phyloP scores from a whole-genome alignment of 108 stramenopile species.

The Nannochloropsis salina region DNA sequence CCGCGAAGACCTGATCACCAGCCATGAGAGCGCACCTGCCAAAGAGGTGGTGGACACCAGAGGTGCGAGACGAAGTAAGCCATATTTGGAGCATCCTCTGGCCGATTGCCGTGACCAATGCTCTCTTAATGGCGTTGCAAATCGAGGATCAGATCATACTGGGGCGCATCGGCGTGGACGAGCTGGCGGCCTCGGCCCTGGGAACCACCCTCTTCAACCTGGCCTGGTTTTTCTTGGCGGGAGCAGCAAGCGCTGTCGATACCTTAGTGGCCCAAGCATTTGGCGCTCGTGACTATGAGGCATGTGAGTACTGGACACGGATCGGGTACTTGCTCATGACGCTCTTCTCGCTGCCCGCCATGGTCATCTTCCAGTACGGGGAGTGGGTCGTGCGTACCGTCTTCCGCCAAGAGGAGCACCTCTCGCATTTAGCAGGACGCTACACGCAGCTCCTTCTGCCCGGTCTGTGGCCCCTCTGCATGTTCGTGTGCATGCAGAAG shows the following conservation, averaged over 20 bases:
- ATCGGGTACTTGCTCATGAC: conserved; percentile 9
- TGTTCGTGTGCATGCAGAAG: conserved; percentile 12
- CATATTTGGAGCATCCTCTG: conserved; percentile 20
- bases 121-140: conserved; percentile 2
- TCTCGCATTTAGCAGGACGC: not conserved
- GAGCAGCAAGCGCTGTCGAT: not conserved
- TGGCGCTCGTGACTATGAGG: not conserved
- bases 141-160: conserved; percentile 15
- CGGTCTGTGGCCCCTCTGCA: conserved; percentile 3
- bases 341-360: conserved; percentile 4
- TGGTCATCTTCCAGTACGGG: conserved; percentile 18
- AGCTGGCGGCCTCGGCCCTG: not conserved
- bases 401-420: not conserved
- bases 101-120: not conserved
- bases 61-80: not conserved
- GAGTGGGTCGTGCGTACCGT: not conserved
- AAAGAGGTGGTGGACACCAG: not conserved
- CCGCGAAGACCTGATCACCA: too few relatives aligned
- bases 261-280: not conserved
- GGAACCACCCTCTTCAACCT: not conserved
- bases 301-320: conserved; percentile 3
- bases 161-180: not conserved
- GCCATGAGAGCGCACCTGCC: not conserved
- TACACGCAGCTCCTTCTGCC: not conserved
- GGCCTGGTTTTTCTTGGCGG: conserved; percentile 5